Evolutionary conservation across 2,329 filamentous ascomycete genomes (phyloP), one percentile per base, ranked within the genome.

Genomic region (Macrophomina phaseolina): DNA sequence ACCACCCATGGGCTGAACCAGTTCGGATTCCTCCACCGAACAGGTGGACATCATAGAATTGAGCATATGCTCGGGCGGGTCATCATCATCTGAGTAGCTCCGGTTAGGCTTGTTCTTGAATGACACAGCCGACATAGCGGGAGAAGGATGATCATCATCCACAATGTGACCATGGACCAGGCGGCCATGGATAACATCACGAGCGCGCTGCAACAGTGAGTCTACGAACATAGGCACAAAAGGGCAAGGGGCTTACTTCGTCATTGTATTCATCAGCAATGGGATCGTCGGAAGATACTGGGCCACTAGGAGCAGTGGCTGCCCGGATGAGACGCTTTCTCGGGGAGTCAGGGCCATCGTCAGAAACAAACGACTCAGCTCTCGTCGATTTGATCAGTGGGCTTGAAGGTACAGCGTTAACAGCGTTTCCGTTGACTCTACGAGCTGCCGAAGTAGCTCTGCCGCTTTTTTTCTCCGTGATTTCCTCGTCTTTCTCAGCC

Each of bases 121-220:
- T 8, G 89, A 88, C n/a, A 88, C 81, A 34, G 82, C 81, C 5
- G 84, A 94, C 69, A 87, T 84, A 55, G 86, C 84, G 16, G 93
- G 91, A 1, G 93, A 97, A 2, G 91, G 91, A 74, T 93, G 94
- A 76, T 97, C 91, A 76, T 97, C 95, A 69, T 97, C 92, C 11
- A 99, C 95, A 71, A 99, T 91, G 76, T 98, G 95, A 14, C 95
- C 95, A 72, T 97, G 93, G 8, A 98, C 88, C 51, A 99, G 84
- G 64, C 95, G 90, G 9, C 93, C 94, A 67, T 94, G 94, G 49
- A 94, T 96, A 56, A 99, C 94, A 76, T 98, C 94, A 48, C 90
- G 87, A 18, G 92, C 93, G 67, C 92, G 90, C 78, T 82, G 64
- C 40, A 12, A 18, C 3, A 5, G n/a, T 65, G 18, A 65, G 32